Conservation (phyloP, 2,329 filamentous ascomycete genomes). For the Pseudogymnoascus sp. region DNA sequence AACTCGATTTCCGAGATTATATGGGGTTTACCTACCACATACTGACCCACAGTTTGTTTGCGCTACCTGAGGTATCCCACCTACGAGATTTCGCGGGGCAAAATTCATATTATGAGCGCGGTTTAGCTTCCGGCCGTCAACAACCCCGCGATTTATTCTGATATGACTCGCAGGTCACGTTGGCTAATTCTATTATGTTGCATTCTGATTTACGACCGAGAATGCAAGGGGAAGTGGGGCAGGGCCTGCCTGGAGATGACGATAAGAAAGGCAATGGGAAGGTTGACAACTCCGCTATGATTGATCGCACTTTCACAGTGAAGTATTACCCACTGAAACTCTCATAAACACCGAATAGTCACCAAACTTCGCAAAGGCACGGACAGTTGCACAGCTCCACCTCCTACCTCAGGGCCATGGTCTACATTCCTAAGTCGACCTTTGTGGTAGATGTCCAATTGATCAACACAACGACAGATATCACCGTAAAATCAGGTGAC, state of each 20-base stretch:
- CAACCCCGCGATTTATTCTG: not conserved
- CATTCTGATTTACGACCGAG: not conserved
- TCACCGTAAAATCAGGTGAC: not conserved
- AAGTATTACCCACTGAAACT: not conserved
- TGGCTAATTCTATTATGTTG: not conserved
- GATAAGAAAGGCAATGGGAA: not conserved
- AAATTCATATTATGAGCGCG: not conserved
- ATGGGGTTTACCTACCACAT: not conserved
- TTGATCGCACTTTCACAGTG: not conserved
- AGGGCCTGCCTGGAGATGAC: not conserved
- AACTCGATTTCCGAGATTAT: not conserved
- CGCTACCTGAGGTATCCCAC: not conserved
- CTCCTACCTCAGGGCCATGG: not conserved
- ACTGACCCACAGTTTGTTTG: not conserved
- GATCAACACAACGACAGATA: constrained; percentile 2
- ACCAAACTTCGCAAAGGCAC: not conserved
- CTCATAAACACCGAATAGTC: not conserved
- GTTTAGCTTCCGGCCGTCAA: not conserved
- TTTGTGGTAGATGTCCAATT: constrained; percentile 3
- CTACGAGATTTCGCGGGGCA: not conserved
- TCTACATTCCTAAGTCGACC: not conserved
- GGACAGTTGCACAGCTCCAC: not conserved
- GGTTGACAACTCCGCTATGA: not conserved
- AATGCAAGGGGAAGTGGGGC: not conserved
- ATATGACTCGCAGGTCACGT: not conserved